These are phyloP conservation scores for Escallonia herrerae DNA, from an alignment of 129 eudicot genomes.

Conservation along the genomic window DNA sequence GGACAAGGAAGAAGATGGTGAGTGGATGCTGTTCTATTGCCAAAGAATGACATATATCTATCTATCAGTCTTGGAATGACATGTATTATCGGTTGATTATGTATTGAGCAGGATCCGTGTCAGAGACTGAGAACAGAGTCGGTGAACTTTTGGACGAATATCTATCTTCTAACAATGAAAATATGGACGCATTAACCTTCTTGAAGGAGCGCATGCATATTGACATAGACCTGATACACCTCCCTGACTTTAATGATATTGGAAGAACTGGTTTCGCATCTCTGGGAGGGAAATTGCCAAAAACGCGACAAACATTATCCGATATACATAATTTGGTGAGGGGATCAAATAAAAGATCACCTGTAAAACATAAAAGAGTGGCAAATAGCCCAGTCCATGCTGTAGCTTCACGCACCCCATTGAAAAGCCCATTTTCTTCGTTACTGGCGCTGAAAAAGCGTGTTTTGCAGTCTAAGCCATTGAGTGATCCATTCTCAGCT, in stretches of 20 bases:
- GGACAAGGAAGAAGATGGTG: constrained; percentile 40
- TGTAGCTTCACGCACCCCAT: constrained; percentile 48
- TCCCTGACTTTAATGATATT: constrained; percentile 37
- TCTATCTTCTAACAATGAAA: constrained; percentile 38
- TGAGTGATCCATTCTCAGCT: constrained; percentile 51
- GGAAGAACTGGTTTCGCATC: constrained; percentile 24
- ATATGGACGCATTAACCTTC: constrained; percentile 40
- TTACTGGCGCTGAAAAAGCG: constrained; percentile 42
- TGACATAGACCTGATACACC: constrained; percentile 27
- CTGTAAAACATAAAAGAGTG: constrained; percentile 14
- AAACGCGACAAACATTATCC: constrained; percentile 16
- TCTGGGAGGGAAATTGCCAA: constrained; percentile 23
- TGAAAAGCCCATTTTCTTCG: constrained; percentile 58
- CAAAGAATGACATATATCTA: neutral
- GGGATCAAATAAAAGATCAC: constrained; percentile 24
- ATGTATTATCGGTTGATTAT: neutral
- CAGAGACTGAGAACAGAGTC: constrained; percentile 27
- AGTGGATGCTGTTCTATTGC: constrained; percentile 24
- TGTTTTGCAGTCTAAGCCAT: constrained; percentile 27
- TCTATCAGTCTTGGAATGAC: neutral
- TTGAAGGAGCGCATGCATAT: constrained; percentile 49
- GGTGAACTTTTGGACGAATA: constrained; percentile 42
- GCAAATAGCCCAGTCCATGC: constrained; percentile 18
- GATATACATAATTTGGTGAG: constrained; percentile 15
- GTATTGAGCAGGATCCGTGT: constrained; percentile 28